Conservation (phyloP, 768 basidiomycete species). For the Tylopilus felleus region DNA sequence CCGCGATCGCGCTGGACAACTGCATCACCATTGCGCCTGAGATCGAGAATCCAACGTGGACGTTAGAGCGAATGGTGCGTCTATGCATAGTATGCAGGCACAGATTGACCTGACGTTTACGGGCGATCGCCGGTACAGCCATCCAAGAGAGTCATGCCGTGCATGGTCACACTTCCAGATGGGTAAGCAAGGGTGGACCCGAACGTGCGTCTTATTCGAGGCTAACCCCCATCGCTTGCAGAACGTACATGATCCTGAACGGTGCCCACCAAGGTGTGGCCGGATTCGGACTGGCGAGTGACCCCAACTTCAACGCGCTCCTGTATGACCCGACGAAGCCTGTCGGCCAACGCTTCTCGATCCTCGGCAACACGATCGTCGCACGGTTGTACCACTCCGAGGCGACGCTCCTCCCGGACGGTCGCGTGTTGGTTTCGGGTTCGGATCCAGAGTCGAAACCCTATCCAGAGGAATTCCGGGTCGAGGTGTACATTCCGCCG, state of each 20-base stretch:
- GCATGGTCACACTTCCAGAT: slow-evolving; percentile 63
- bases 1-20: slow-evolving; percentile 55
- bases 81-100: neutral
- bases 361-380: slow-evolving; percentile 65
- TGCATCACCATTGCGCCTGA: slow-evolving; percentile 72
- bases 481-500: slow-evolving; percentile 81
- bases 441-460: slow-evolving; percentile 62
- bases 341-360: slow-evolving; percentile 58
- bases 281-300: slow-evolving; percentile 65
- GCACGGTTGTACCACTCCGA: slow-evolving; percentile 79
- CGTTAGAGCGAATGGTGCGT: slow-evolving; percentile 74
- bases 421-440: slow-evolving; percentile 70
- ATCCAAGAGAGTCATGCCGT: slow-evolving; percentile 71
- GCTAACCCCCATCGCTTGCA: slow-evolving; percentile 33
- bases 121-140: slow-evolving; percentile 40
- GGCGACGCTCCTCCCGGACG: slow-evolving; percentile 71
- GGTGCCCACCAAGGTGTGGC: slow-evolving; percentile 69
- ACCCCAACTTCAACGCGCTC: slow-evolving; percentile 62
- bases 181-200: slow-evolving; percentile 11
- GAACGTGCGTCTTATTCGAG: neutral
- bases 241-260: slow-evolving; percentile 75
- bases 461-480: slow-evolving; percentile 76
- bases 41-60: slow-evolving; percentile 57
- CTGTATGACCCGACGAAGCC: slow-evolving; percentile 68
- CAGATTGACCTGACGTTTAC: neutral